A percentile compares a stretch with the other conserved stretches of the same genome.
Evolutionary conservation across 2,329 filamentous ascomycete species (phyloP).

Genomic region (Sclerotiophoma versabilis): DNA sequence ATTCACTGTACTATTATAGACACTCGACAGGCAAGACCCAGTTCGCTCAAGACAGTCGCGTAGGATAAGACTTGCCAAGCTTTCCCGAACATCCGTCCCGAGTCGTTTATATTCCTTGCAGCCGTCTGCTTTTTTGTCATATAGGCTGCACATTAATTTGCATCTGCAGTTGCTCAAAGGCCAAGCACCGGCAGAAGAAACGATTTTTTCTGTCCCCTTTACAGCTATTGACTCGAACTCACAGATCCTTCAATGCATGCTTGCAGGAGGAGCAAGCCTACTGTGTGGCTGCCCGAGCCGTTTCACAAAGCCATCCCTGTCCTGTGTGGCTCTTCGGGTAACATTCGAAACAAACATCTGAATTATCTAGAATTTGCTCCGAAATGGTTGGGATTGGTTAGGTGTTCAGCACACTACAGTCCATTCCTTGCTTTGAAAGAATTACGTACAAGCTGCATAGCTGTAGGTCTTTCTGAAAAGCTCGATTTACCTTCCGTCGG

Average conservation of each 20-base stretch:
- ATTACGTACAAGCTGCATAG: not conserved
- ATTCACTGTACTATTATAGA: slow-evolving; percentile 8
- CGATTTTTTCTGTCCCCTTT: not conserved
- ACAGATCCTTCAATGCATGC: not conserved
- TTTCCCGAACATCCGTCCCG: slow-evolving; percentile 14
- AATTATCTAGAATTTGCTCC: not conserved
- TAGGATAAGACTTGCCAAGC: slow-evolving; percentile 39
- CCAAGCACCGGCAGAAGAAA: not conserved
- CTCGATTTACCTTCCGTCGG: slow-evolving; percentile 4
- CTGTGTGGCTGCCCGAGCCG: slow-evolving; percentile 19
- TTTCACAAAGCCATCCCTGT: slow-evolving; percentile 24
- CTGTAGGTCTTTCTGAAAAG: not conserved
- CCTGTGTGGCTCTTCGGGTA: slow-evolving; percentile 16
- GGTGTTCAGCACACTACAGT: not conserved
- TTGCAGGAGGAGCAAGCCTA: not conserved
- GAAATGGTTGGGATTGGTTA: not conserved
- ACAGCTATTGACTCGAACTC: not conserved
- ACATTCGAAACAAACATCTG: not conserved
- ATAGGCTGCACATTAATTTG: slow-evolving; percentile 17
- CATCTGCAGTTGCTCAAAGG: slow-evolving; percentile 15
- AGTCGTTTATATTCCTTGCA: slow-evolving; percentile 15
- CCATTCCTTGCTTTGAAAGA: not conserved
- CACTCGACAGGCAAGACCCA: slow-evolving; percentile 17
- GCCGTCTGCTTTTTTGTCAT: slow-evolving; percentile 10
- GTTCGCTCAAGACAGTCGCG: slow-evolving; percentile 17